Evolutionary conservation across 73 alveolate genomes (phyloP), one percentile per base, ranked within the genome.

Genomic region (Tetrahymena thermophila): DNA sequence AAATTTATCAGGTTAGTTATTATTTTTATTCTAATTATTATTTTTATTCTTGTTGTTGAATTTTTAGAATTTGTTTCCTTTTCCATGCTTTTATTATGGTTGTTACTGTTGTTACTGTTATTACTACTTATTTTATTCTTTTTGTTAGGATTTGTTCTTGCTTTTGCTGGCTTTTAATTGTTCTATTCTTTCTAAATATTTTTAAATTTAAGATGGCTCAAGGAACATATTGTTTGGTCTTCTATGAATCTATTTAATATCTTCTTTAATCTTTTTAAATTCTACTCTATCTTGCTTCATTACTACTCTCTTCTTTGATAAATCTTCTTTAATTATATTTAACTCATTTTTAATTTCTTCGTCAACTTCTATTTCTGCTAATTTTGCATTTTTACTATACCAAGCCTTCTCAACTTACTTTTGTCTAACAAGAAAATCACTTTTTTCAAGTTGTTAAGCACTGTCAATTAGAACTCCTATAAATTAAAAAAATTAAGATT

Each of bases 331-430:
- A 71, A 71, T 71, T 19, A 28, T 71, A n/a, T 71, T 28, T 71
- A 71, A 71, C n/a, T 71, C 89, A 19, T 17, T 71, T 34, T 71
- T 71, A 71, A 71, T 71, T 71, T 71, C 89, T 31, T 71, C 89
- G n/a, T 71, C 89, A 13, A 71, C 89, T 71, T 71, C 89, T 4
- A 71, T 71, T 71, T 71, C 89, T n/a, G 89, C 89, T 71, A 71
- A 71, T 71, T 71, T 71, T 71, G 89, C 89, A 71, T 71, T 71
- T 71, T 71, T 71, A 71, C 89, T 71, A 34, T 28, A 71, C 89
- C 89, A 71, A n/a, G 89, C 89, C 89, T 31, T 71, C n/a, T 71
- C 89, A 71, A 71, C 89, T 71, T 71, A 71, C 89, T 71, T 71
- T 71, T 71, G 31, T 25, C 89, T 71, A 31, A 71, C 89, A 71